These are phyloP conservation scores for Aspergillus puulaauensis DNA, from an alignment of 2,329 filamentous ascomycete species.

Conservation along the genomic window DNA sequence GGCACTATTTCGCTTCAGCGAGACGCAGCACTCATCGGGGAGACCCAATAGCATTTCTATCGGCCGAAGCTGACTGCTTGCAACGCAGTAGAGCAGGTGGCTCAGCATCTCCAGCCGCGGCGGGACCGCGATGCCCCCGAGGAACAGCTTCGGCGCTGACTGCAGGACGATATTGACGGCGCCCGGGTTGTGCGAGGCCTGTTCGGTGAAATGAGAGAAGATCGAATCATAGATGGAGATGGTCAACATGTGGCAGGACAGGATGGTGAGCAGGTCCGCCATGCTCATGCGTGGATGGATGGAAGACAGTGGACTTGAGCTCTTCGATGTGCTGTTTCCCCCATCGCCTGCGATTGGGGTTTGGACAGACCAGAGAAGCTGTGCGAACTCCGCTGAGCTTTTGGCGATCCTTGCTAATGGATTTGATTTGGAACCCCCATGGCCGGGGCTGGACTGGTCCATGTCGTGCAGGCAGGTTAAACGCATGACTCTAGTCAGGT, in stretches of 20 bases:
- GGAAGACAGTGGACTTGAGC: background rate
- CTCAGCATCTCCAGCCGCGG: background rate
- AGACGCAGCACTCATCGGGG: background rate
- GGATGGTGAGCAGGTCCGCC: background rate
- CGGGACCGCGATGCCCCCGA: background rate
- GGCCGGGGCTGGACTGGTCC: no score
- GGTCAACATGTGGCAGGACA: background rate
- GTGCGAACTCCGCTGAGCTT: background rate
- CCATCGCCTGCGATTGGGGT: background rate
- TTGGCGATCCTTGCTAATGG: background rate
- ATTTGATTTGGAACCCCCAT: background rate
- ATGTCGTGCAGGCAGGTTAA: background rate
- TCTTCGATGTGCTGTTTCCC: background rate
- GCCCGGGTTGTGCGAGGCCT: background rate
- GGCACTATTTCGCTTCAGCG: background rate
- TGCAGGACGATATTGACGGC: background rate
- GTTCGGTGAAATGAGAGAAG: background rate
- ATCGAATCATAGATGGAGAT: background rate
- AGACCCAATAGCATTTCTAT: background rate
- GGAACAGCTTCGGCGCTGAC: background rate
- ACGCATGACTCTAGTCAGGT: background rate
- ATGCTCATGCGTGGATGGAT: background rate
- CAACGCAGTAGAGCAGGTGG: background rate
- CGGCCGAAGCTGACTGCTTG: background rate
- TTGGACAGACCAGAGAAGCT: background rate